Evolutionary conservation across 345 rosid species (phyloP).

Genomic region (Eucalyptus regnans): DNA sequence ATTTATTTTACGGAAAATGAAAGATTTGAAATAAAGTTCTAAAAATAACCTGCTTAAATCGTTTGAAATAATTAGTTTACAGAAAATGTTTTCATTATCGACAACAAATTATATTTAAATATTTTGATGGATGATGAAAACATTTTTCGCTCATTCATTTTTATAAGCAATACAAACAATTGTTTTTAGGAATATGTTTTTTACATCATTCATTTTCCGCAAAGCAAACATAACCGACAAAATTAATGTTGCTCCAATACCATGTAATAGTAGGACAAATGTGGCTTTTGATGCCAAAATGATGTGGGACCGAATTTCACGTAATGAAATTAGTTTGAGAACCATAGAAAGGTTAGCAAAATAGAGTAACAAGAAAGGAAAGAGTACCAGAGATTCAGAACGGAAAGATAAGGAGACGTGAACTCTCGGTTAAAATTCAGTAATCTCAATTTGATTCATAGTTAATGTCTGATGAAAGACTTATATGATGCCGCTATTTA

Average conservation of each 20-base stretch:
- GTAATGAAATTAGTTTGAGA: neutral
- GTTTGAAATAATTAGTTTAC: rapidly evolving
- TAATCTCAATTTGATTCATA: neutral
- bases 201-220: neutral
- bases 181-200: neutral
- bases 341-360: neutral
- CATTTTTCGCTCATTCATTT: rapidly evolving
- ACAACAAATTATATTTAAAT: neutral
- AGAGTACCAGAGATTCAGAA: neutral
- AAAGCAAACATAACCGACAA: rapidly evolving
- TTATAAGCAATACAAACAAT: neutral
- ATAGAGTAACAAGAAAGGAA: neutral
- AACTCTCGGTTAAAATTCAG: neutral
- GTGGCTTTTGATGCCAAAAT: neutral
- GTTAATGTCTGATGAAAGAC: neutral
- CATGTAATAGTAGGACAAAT: neutral
- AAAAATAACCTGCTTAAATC: rapidly evolving
- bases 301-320: neutral
- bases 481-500: neutral
- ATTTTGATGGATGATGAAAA: neutral
- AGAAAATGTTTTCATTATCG: neutral
- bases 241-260: neutral
- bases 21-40: neutral
- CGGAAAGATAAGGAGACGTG: neutral
- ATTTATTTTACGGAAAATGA: neutral